Conservation (phyloP, 192 early-diverging fungal genomes). For the Rhizoclosmatium globosum region DNA sequence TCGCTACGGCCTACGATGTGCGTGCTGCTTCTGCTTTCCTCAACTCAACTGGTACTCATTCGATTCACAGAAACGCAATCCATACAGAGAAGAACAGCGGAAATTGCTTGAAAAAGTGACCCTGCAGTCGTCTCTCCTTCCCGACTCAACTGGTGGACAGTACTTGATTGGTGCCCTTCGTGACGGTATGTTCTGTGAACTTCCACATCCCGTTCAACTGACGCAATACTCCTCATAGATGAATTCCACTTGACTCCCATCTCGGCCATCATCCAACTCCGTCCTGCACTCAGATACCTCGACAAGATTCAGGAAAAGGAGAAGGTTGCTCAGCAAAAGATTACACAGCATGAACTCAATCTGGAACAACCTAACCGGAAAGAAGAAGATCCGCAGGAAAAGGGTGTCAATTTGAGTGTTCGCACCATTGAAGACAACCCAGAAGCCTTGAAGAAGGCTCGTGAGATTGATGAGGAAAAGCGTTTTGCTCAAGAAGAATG, state of each 20-base stretch:
- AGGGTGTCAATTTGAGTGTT: slow-evolving; percentile 23
- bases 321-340: slow-evolving; percentile 54
- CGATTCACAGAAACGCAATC: slow-evolving; percentile 1
- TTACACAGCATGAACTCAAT: slow-evolving; percentile 69
- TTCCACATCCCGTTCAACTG: neutral
- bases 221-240: slow-evolving; percentile 50
- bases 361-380: slow-evolving; percentile 56
- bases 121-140: slow-evolving; percentile 78
- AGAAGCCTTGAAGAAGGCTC: slow-evolving; percentile 42
- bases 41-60: slow-evolving; percentile 25
- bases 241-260: slow-evolving; percentile 90
- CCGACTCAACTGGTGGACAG: slow-evolving; percentile 67
- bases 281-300: slow-evolving; percentile 88
- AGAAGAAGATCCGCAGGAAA: slow-evolving; percentile 45
- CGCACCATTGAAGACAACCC: slow-evolving; percentile 49
- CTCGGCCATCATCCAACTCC: slow-evolving; percentile 77
- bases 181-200: slow-evolving; percentile 58
- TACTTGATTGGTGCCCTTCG: slow-evolving; percentile 85
- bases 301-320: slow-evolving; percentile 90
- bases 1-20: slow-evolving; percentile 60
- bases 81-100: slow-evolving; percentile 34
- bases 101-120: slow-evolving; percentile 84
- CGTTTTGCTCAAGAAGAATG: slow-evolving; percentile 46
- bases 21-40: slow-evolving; percentile 28
- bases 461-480: slow-evolving; percentile 37